A percentile compares a stretch with the other conserved stretches of the same genome.
Conservation (phyloP, 1,284 basidiomycete genomes). For the Schizopora paradoxa region DNA sequence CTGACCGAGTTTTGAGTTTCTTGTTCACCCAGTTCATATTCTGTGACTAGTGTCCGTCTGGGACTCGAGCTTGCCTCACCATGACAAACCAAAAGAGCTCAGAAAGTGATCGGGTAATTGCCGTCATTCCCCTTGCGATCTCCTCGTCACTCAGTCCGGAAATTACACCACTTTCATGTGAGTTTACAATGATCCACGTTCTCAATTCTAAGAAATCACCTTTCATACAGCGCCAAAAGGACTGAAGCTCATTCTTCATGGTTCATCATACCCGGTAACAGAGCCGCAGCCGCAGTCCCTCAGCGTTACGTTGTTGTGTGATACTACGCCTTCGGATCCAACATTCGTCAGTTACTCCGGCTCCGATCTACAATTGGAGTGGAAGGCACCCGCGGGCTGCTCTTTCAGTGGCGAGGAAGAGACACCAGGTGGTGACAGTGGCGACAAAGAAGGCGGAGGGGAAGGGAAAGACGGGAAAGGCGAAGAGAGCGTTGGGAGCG, state of each 20-base stretch:
- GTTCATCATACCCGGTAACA: conserved; percentile 52
- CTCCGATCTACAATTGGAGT: conserved; percentile 48
- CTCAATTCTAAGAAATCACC: conserved; percentile 11
- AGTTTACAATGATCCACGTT: conserved; percentile 24
- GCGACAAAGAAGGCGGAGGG: conserved; percentile 29
- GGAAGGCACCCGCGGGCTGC: conserved; percentile 54
- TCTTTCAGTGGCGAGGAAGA: conserved; percentile 29
- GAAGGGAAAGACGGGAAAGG: conserved; percentile 26
- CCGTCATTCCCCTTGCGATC: conserved; percentile 62
- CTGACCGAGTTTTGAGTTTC: background rate
- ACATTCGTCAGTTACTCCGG: conserved; percentile 58
- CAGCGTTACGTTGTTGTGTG: conserved; percentile 56
- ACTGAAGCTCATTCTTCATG: conserved; percentile 55
- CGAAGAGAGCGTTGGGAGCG: conserved; percentile 51
- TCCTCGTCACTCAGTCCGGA: conserved; percentile 37
- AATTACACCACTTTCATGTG: conserved; percentile 40
- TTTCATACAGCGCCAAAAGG: conserved; percentile 42
- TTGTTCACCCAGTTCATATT: background rate
- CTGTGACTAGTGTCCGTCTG: conserved; percentile 51
- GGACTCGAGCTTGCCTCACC: conserved; percentile 67
- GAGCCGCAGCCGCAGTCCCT: conserved; percentile 47
- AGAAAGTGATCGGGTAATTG: conserved; percentile 49
- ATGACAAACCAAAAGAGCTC: conserved; percentile 55
- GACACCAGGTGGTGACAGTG: conserved; percentile 30
- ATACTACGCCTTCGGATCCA: conserved; percentile 39